Conservation (phyloP, 2,329 filamentous ascomycete genomes). For the Daldinia sp. region DNA sequence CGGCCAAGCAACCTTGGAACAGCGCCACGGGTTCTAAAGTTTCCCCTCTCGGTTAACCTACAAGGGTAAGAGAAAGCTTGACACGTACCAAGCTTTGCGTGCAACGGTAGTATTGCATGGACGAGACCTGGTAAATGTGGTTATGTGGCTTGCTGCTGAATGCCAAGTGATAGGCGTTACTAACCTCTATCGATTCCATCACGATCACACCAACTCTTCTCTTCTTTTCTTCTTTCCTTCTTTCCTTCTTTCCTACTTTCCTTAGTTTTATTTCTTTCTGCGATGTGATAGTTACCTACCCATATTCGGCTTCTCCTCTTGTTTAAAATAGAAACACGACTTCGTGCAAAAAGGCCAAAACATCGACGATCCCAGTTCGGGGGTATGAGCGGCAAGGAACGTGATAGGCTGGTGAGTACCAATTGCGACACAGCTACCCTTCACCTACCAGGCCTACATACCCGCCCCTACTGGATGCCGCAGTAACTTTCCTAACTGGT, state of each 20-base stretch:
- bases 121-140: conserved; percentile 20
- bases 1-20: conserved; percentile 20
- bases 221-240: background rate
- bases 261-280: background rate
- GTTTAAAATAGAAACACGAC: conserved; percentile 29
- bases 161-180: conserved; percentile 24
- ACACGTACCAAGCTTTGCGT: conserved; percentile 35
- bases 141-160: conserved; percentile 1
- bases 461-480: conserved; percentile 13
- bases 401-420: conserved; percentile 27
- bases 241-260: too few species aligned
- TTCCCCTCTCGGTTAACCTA: conserved; percentile 22
- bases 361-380: conserved; percentile 22
- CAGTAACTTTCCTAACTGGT: conserved; percentile 25
- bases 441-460: conserved; percentile 4
- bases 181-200: conserved; percentile 2
- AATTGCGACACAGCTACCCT: conserved; percentile 21
- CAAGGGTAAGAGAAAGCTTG: conserved; percentile 35
- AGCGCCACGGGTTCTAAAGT: conserved; percentile 14
- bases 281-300: too few species aligned
- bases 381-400: conserved; percentile 12
- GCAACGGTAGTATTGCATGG: conserved; percentile 35
- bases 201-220: background rate
- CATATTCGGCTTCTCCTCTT: too few species aligned
- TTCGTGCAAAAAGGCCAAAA: conserved; percentile 1